These are phyloP conservation scores for Fusarium sp. DNA, from an alignment of 2,329 filamentous ascomycete genomes.

Conservation along the genomic window DNA sequence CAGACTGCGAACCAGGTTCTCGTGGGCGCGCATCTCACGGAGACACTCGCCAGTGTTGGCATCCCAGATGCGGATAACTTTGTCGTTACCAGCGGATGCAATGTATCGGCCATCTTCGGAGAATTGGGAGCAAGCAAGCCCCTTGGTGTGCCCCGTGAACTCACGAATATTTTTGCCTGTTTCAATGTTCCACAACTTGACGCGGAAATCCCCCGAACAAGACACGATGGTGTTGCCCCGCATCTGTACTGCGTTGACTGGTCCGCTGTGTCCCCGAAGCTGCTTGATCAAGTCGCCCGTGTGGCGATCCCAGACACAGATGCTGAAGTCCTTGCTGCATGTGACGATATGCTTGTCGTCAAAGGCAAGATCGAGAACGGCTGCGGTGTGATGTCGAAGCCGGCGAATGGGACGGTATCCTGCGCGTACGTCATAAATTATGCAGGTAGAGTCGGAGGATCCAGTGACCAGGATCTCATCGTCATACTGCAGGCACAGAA, in stretches of 20 bases:
- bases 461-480: conserved; percentile 92
- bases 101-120: conserved; percentile 94
- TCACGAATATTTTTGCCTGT: conserved; percentile 90
- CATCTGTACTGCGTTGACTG: conserved; percentile 96
- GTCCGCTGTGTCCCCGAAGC: conserved; percentile 85
- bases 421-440: conserved; percentile 85
- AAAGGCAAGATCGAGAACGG: conserved; percentile 93
- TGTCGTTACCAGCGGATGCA: conserved; percentile 93
- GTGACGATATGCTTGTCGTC: conserved; percentile 93
- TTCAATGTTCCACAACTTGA: conserved; percentile 95
- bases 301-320: conserved; percentile 91
- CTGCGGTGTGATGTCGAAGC: conserved; percentile 81
- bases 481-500: conserved; percentile 95
- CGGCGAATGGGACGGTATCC: conserved; percentile 83
- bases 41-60: conserved; percentile 88
- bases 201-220: conserved; percentile 90
- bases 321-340: conserved; percentile 94
- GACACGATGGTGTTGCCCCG: conserved; percentile 92
- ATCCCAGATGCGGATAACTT: conserved; percentile 95
- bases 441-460: conserved; percentile 90
- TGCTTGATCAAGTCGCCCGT: conserved; percentile 81
- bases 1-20: conserved; percentile 85
- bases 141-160: conserved; percentile 89
- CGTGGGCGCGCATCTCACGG: conserved; percentile 82
- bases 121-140: conserved; percentile 95